phyloP scores from a whole-genome alignment of 139 green algal species.

The Coelastrella sp. region DNA sequence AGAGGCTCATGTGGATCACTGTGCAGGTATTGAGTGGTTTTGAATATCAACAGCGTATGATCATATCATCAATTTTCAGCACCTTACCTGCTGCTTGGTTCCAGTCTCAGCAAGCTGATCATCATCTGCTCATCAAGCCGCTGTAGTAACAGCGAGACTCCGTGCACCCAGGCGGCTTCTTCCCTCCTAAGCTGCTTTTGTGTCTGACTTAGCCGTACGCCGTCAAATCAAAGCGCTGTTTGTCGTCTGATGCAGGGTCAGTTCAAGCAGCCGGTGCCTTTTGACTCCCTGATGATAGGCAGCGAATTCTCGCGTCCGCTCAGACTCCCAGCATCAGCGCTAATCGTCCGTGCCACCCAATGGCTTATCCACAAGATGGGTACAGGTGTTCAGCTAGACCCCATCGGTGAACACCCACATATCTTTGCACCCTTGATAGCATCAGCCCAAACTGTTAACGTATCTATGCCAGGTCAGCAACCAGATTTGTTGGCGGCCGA shows the following conservation, averaged over 20 bases:
- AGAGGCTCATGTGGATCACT: slow-evolving; percentile 16
- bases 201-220: no score
- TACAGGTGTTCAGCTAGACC: slow-evolving; percentile 10
- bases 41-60: not conserved
- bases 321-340: slow-evolving; percentile 23
- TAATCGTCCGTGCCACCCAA: not conserved
- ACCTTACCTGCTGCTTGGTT: no score
- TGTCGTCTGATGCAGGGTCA: not conserved
- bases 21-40: not conserved
- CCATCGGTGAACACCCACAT: not conserved
- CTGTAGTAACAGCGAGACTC: no score
- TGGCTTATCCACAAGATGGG: slow-evolving; percentile 31
- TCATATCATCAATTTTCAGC: no score
- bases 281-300: slow-evolving; percentile 25
- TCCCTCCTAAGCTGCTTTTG: no score
- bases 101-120: no score
- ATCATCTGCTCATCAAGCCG: no score
- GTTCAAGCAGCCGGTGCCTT: slow-evolving; percentile 34
- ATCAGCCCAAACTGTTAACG: slow-evolving; percentile 11
- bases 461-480: slow-evolving; percentile 6
- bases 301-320: slow-evolving; percentile 6
- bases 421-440: slow-evolving; percentile 31
- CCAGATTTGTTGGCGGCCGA: not conserved
- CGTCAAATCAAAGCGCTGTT: no score
- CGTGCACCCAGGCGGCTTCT: no score